Percentiles rank a stretch among this genome's conserved stretches.
Evolutionary conservation across 176 grass and related monocot genomes (phyloP).

Genomic region (Oryza brachyantha): DNA sequence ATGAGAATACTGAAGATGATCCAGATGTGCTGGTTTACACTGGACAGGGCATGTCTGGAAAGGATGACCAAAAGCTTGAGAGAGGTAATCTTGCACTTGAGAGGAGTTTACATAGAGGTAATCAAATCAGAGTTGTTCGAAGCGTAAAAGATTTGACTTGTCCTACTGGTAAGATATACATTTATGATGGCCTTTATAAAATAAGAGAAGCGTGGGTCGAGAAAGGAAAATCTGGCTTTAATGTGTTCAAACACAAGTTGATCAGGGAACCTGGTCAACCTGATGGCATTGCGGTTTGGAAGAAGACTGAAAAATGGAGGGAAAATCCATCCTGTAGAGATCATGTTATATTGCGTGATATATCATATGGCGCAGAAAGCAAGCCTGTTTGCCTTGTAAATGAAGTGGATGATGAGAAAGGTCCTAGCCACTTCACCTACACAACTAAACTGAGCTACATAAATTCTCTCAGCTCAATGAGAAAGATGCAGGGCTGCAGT

Average conservation of each 20-base stretch:
- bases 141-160: slow-evolving; percentile 65
- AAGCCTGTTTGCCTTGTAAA: slow-evolving; percentile 84
- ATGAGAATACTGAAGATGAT: slow-evolving; percentile 79
- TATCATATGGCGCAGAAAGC: slow-evolving; percentile 69
- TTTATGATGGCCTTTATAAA: slow-evolving; percentile 88
- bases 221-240: slow-evolving; percentile 73
- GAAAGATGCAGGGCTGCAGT: slow-evolving; percentile 51
- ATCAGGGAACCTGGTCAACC: slow-evolving; percentile 70
- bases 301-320: slow-evolving; percentile 79
- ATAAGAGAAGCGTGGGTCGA: slow-evolving; percentile 77
- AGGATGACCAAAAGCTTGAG: slow-evolving; percentile 88
- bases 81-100: slow-evolving; percentile 87
- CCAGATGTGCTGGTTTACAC: slow-evolving; percentile 66
- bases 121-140: slow-evolving; percentile 77
- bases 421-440: slow-evolving; percentile 65
- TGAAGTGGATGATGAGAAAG: slow-evolving; percentile 68
- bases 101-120: slow-evolving; percentile 75
- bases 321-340: slow-evolving; percentile 63
- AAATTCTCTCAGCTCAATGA: slow-evolving; percentile 41
- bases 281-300: slow-evolving; percentile 76
- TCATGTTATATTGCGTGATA: slow-evolving; percentile 49
- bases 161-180: slow-evolving; percentile 76
- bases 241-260: slow-evolving; percentile 80
- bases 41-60: slow-evolving; percentile 76
- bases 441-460: slow-evolving; percentile 47